A percentile compares a stretch with the other conserved stretches of the same genome.
These are phyloP conservation scores for Ramaria sp. DNA, from an alignment of 768 basidiomycete species.

Conservation along the genomic window DNA sequence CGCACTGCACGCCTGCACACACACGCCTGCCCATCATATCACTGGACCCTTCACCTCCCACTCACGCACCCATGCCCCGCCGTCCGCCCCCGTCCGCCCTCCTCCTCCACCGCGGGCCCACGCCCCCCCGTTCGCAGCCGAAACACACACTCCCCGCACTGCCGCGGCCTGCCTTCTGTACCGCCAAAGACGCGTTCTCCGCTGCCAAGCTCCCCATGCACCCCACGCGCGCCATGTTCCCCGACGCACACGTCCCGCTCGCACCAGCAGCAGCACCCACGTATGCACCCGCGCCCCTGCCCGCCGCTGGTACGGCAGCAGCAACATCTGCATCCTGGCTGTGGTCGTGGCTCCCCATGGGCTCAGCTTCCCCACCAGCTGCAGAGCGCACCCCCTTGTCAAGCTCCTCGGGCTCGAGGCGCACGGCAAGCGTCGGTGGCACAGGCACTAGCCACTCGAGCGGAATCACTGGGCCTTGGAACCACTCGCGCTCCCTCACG, in stretches of 20 bases:
- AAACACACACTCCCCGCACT: conserved; percentile 60
- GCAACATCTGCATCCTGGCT: too few species aligned
- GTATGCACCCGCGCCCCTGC: too few species aligned
- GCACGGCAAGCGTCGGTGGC: neutral
- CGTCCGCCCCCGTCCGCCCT: conserved; percentile 60
- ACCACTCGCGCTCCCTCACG: neutral
- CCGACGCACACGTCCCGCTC: too few species aligned
- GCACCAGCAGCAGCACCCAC: too few species aligned
- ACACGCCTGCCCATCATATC: too few species aligned
- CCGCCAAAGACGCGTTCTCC: neutral
- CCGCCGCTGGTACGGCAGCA: too few species aligned
- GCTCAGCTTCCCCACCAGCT: too few species aligned
- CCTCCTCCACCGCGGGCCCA: conserved; percentile 48
- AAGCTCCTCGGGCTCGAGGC: neutral
- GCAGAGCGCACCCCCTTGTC: neutral
- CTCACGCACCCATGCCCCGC: conserved; percentile 40
- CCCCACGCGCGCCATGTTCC: neutral
- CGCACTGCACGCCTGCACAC: too few species aligned
- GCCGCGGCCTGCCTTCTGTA: conserved; percentile 37
- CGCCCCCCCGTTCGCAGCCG: conserved; percentile 47
- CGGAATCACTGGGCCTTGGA: neutral
- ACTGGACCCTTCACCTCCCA: too few species aligned
- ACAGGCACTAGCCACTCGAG: too few species aligned
- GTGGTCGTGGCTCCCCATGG: too few species aligned
- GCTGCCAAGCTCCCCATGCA: neutral